phyloP scores from a whole-genome alignment of 2,329 filamentous ascomycete genomes.

The Scytalidium sp. region DNA sequence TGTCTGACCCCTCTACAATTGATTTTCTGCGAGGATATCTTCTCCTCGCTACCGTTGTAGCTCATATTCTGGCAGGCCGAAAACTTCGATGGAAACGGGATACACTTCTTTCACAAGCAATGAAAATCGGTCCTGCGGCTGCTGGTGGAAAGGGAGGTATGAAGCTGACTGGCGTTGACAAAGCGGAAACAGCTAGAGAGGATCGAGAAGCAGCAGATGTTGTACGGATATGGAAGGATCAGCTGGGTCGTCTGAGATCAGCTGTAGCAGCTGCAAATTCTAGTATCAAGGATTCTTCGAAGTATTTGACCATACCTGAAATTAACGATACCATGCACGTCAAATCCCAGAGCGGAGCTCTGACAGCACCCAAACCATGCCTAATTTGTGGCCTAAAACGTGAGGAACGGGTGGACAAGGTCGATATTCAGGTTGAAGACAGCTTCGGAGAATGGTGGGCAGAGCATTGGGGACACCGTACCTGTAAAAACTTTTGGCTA shows the following conservation, averaged over 20 bases:
- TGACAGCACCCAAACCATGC: conserved; percentile 73
- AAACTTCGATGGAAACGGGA: conserved; percentile 90
- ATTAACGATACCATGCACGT: conserved; percentile 67
- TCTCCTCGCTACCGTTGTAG: conserved; percentile 62
- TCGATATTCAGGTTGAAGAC: conserved; percentile 71
- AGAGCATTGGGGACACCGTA: conserved; percentile 79
- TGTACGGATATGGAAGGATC: conserved; percentile 69
- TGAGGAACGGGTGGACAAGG: conserved; percentile 74
- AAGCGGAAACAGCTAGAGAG: conserved; percentile 76
- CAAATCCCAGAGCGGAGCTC: conserved; percentile 66
- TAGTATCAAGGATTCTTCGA: conserved; percentile 22
- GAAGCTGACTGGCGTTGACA: conserved; percentile 87
- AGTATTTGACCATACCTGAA: conserved; percentile 57
- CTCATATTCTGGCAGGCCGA: conserved; percentile 79
- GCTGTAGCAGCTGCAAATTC: conserved; percentile 66
- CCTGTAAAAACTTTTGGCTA: conserved; percentile 83
- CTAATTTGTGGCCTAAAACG: conserved; percentile 84
- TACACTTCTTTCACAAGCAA: conserved; percentile 77
- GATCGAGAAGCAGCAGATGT: conserved; percentile 82
- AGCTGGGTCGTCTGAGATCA: conserved; percentile 71
- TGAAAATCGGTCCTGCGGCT: conserved; percentile 76
- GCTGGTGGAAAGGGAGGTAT: conserved; percentile 78
- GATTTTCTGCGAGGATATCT: conserved; percentile 65
- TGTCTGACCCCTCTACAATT: conserved; percentile 60
- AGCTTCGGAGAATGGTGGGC: conserved; percentile 97